phyloP scores from a whole-genome alignment of 2,329 filamentous ascomycete species.

The Paecilomyces niveus region DNA sequence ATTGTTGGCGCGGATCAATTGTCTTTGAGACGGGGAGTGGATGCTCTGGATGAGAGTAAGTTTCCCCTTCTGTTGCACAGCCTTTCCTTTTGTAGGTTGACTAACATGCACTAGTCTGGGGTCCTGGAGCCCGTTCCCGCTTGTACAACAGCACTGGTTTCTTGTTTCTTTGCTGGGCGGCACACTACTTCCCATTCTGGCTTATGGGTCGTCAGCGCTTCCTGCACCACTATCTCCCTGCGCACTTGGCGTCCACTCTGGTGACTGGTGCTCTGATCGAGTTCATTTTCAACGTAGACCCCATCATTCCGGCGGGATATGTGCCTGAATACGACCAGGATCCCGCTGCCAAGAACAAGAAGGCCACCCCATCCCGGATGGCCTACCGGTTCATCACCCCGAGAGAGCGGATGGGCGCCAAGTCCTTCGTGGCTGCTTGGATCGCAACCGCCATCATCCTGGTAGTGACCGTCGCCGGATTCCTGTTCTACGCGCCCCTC shows the following conservation, averaged over 20 bases:
- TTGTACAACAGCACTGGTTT: conserved; percentile 98
- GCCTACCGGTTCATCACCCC: conserved; percentile 60
- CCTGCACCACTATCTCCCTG: conserved; percentile 93
- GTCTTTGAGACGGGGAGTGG: conserved; percentile 83
- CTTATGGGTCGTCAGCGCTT: conserved; percentile 98
- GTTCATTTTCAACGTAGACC: conserved; percentile 91
- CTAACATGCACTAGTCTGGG: conserved; percentile 30
- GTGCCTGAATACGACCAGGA: conserved; percentile 26
- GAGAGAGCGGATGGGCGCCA: conserved; percentile 69
- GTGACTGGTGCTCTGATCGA: conserved; percentile 88
- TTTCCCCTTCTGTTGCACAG: conserved; percentile 20
- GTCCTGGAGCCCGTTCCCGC: conserved; percentile 73
- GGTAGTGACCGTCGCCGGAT: conserved; percentile 62
- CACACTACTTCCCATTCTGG: conserved; percentile 95
- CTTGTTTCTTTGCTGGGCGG: conserved; percentile 97
- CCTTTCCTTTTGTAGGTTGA: not conserved
- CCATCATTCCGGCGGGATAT: conserved; percentile 49
- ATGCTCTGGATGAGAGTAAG: conserved; percentile 89
- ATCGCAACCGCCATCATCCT: conserved; percentile 67
- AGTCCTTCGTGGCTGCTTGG: conserved; percentile 74
- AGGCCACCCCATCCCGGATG: conserved; percentile 25
- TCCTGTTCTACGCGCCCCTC: conserved; percentile 89
- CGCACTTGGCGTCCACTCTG: conserved; percentile 82
- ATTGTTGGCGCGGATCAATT: conserved; percentile 90
- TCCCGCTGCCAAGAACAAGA: conserved; percentile 34